These are phyloP conservation scores for Clonostachys sp. DNA, from an alignment of 2,329 filamentous ascomycete species.

Conservation along the genomic window DNA sequence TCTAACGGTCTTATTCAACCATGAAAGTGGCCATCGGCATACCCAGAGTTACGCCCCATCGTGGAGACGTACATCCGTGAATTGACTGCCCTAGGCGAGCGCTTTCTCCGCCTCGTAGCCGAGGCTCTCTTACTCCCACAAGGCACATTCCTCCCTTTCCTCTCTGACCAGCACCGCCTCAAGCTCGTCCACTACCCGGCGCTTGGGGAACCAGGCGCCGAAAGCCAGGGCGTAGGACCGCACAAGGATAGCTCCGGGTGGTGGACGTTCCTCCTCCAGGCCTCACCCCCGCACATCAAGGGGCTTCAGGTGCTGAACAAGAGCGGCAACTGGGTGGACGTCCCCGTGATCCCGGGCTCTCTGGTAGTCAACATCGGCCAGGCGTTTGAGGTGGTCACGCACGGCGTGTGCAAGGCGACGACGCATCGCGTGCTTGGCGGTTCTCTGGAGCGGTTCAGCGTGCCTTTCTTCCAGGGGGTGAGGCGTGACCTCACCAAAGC, in stretches of 20 bases:
- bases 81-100: constrained; percentile 42
- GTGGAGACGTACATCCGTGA: constrained; percentile 45
- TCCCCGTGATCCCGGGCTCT: constrained; percentile 37
- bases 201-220: not conserved
- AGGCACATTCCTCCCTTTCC: constrained; percentile 44
- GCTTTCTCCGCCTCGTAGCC: constrained; percentile 52
- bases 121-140: constrained; percentile 44
- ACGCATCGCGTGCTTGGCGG: constrained; percentile 35
- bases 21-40: constrained; percentile 33
- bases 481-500: constrained; percentile 35
- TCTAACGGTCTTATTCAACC: not conserved
- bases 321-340: constrained; percentile 42
- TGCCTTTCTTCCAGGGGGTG: constrained; percentile 46
- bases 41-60: constrained; percentile 24
- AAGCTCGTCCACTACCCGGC: constrained; percentile 52
- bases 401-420: constrained; percentile 48
- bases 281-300: constrained; percentile 41
- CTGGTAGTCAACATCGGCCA: constrained; percentile 57
- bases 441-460: constrained; percentile 28
- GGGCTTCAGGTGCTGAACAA: constrained; percentile 47
- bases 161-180: constrained; percentile 53
- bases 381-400: constrained; percentile 52
- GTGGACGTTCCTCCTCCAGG: constrained; percentile 61
- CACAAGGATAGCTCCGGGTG: constrained; percentile 61
- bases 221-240: constrained; percentile 50